Base-by-base conservation (phyloP, 108 stramenopile species). In the Skeletonema grethae region DNA sequence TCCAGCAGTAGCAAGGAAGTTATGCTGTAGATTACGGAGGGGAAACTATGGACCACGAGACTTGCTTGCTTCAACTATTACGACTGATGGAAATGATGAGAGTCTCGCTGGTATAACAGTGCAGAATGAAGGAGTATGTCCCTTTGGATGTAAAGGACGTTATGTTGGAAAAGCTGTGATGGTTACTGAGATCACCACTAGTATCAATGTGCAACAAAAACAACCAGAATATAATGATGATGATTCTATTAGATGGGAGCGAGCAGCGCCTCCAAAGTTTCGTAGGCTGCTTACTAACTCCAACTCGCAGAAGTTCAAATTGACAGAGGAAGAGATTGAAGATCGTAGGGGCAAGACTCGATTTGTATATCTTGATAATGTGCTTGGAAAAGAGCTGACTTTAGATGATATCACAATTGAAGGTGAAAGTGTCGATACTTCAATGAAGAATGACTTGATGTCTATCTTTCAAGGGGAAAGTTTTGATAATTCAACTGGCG, bases 181-280 rank as follows among this genome's bases (percentile, higher is more conserved):
- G 60, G 60, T 61, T 36, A 36, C 60, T 36, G 34, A 61, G 30
- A 36, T 61, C 31, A 36, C 60, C 16, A 32, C 60, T 20, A 35
- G 20, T 7, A 61, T 57, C 50, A 25, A 62, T 39, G n/a, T 24
- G 61, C 30, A 25, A 34, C 13, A 45, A 65, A 28, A 45, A 66
- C 41, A 45, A 61, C 20, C 50, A 70, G 34, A 25, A 58, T 61
- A 34, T 57, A 48, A 63, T n/a, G 77, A 41, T 46, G 59, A 29
- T 57, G 65, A 45, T 1, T 67, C 12, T 15, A 25, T 31, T 64
- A 55, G 76, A 35, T 92, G 90, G 93, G 62, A 72, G 5, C 76
- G 89, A 46, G 89, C 94, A 20, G 86, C 86, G 63, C 90, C 91
- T 36, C 94, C 94, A n/a, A 92, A 91, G 57, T 95, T 95, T 69